Percentiles rank a stretch among this genome's conserved stretches.
phyloP scores from a whole-genome alignment of 1,284 basidiomycete genomes.

The Papiliotrema terrestris region DNA sequence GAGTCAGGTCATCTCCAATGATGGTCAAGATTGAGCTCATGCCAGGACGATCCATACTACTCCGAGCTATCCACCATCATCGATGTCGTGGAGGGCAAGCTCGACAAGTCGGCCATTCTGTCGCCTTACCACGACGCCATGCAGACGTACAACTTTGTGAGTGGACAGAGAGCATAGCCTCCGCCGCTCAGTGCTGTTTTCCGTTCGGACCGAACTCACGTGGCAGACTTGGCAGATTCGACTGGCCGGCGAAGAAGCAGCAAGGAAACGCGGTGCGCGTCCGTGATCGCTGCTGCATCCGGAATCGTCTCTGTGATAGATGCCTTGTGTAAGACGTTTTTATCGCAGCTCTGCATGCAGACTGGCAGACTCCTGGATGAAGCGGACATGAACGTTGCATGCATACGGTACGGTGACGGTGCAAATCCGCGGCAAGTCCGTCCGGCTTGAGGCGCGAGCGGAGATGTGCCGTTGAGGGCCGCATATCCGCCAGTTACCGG shows the following conservation, averaged over 20 bases:
- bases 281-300: neutral
- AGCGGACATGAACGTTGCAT: too few species aligned
- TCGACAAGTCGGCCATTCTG: conserved; percentile 11
- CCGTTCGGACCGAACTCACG: neutral
- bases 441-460: too few species aligned
- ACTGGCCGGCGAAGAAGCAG: conserved; percentile 1
- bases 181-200: neutral
- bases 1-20: neutral
- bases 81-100: conserved; percentile 24
- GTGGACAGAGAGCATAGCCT: neutral
- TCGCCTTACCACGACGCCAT: conserved; percentile 26
- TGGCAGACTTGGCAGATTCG: neutral
- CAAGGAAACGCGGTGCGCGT: neutral
- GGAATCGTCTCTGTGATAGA: too few species aligned
- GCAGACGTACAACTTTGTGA: conserved; percentile 24
- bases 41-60: conserved; percentile 24
- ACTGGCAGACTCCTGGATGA: too few species aligned
- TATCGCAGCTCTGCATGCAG: too few species aligned
- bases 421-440: too few species aligned
- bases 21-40: neutral
- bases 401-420: too few species aligned
- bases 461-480: too few species aligned
- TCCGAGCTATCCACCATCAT: conserved; percentile 19
- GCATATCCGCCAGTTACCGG: too few species aligned
- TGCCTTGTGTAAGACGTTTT: too few species aligned